Evolutionary conservation across 805 yeast species (phyloP).

Genomic region (Lipomyces starkeyi): DNA sequence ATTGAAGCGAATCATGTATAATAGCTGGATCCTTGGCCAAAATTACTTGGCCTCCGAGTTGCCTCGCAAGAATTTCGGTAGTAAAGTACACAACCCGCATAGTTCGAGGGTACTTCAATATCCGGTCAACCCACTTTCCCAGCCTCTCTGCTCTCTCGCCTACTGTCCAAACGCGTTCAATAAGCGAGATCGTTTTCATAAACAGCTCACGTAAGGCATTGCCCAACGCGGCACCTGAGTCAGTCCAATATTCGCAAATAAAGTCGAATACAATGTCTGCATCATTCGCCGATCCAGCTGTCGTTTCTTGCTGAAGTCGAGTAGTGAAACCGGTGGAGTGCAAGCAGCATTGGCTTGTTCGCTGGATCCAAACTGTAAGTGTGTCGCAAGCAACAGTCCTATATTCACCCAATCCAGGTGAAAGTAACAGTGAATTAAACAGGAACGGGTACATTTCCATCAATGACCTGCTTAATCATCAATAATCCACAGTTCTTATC

Average conservation of each 20-base stretch:
- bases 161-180: slow-evolving; percentile 43
- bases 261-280: slow-evolving; percentile 47
- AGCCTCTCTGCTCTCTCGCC: slow-evolving; percentile 31
- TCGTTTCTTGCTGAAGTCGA: background rate
- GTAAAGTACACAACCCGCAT: slow-evolving; percentile 67
- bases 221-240: slow-evolving; percentile 70
- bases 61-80: slow-evolving; percentile 61
- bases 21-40: slow-evolving; percentile 55
- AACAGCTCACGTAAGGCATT: slow-evolving; percentile 71
- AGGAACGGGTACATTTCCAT: slow-evolving; percentile 43
- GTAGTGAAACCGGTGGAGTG: slow-evolving; percentile 22
- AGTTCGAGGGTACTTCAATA: slow-evolving; percentile 54
- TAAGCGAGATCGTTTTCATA: slow-evolving; percentile 55
- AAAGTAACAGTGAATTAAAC: slow-evolving; percentile 44
- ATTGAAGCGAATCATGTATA: slow-evolving; percentile 53
- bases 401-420: slow-evolving; percentile 48
- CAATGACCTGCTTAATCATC: slow-evolving; percentile 16
- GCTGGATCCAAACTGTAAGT: slow-evolving; percentile 65
- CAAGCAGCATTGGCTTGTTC: slow-evolving; percentile 54
- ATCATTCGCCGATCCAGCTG: slow-evolving; percentile 19
- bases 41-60: slow-evolving; percentile 53
- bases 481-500: background rate
- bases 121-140: slow-evolving; percentile 53
- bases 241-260: slow-evolving; percentile 72
- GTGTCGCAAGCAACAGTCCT: slow-evolving; percentile 62